Base-by-base conservation (phyloP, 2,329 filamentous ascomycete species). In the Sclerotinia subarctica region DNA sequence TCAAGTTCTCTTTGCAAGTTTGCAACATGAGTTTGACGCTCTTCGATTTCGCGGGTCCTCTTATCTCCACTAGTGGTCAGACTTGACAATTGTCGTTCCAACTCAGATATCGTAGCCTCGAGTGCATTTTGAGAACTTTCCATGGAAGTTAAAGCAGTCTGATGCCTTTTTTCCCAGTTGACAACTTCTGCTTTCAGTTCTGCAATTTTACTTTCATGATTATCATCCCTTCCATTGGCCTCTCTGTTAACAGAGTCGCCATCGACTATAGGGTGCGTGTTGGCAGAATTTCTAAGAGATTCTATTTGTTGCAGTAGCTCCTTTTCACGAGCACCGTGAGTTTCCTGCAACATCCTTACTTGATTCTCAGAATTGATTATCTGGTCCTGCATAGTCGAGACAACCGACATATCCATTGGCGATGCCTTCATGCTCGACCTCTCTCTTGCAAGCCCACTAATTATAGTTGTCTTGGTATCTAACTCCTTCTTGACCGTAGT, bases 401-500 rank as follows among this genome's bases (percentile, higher is more conserved):
- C 90, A 72, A 97, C 89, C 0, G 92, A 94, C 77, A 97, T 96
- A 76, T 99, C 95, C 76, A 97, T 89, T 10, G 93, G 91, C 32
- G 91, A 90, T 2, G 85, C 83, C 77, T 94, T 93, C 80, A 97
- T 85, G 80, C 93, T 97, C 3, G 93, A 94, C 69, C 96, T 86
- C 79, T 99, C 96, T 66, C 95, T 90, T 4, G 95, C 96, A 71
- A 99, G 83, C 8, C 95, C 95, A 42, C 93, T 92, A 74, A 99
- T 98, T 76, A 99, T 94, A 42, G 92, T 92, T 83, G 94, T 93
- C 85, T 99, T 99, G 71, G 87, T 89, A 77, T 99, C 95, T 90
- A 98, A 96, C 79, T 99, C 95, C 81, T 93, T 97, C 82, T 92
- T 95, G 29, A 93, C 87, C 5, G 88, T 89, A 35, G 88, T 83